Base-by-base conservation (phyloP, 768 basidiomycete species). In the Xerocomus potaroensis region DNA sequence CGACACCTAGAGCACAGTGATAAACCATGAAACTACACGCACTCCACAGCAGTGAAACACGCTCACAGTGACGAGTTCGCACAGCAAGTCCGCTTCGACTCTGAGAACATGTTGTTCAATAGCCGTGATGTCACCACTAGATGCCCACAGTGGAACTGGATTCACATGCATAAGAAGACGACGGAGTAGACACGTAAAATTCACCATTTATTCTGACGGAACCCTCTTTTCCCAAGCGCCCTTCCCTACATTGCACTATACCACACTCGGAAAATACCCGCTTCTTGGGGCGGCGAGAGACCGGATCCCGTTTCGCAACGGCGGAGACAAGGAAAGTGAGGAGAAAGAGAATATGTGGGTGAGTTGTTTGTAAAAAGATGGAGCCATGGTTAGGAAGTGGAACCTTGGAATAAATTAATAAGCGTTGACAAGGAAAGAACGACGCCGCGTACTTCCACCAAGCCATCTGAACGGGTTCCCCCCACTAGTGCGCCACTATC, bases 231-330 rank as follows among this genome's bases (percentile, higher is more conserved):
- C 74, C 41, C 55, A 62, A 40, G 70, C 57, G 57, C 77, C 81
- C 45, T 70, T 72, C 44, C 75, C 48, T 75, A 68, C 18, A 75
- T 63, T 18, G 68, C 23, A 44, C 61, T 7, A 85, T 41, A 0
- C 85, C 88, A 50, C 85, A 86, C 6, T 63, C 62, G 0, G 84
- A 80, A 65, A 88, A 91, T 0, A 85, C 68, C 38, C 78, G 81
- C 48, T 83, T 74, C 68, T 83, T 86, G 4, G 88, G 87, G 43
- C 79, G 83, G 21, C 84, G 73, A 32, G 87, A 89, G 0, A 84
- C 78, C 0, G 82, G 76, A 56, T 91, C 87, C 12, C 84, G 77
- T 55, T 87, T 87, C 0, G 83, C 77, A 1, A 78, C 69, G 5
- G 77, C 75, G 53, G 80, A 84, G 32, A 87, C 67, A 5, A 89